A percentile compares a stretch with the other conserved stretches of the same genome.
These are phyloP conservation scores for Euryodendron excelsum DNA, from an alignment of 148 eudicot species.

Conservation along the genomic window DNA sequence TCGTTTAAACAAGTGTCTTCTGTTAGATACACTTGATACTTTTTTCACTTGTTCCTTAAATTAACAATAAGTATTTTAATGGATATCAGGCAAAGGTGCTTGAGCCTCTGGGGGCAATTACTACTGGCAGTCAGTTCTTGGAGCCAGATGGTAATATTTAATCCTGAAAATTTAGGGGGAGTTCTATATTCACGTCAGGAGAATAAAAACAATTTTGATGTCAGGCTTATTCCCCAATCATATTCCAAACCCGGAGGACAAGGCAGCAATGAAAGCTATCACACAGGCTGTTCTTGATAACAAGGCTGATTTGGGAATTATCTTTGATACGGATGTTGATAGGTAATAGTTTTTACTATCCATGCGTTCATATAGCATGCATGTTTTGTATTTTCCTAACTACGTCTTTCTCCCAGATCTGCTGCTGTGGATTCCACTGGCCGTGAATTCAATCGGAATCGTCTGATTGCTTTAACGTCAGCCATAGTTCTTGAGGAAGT, in stretches of 20 bases:
- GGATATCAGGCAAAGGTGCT: constrained; percentile 81
- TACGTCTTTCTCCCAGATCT: constrained; percentile 50
- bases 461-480: constrained; percentile 91
- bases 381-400: constrained; percentile 13
- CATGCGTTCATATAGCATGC: background rate
- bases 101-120: constrained; percentile 93
- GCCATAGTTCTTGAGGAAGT: constrained; percentile 97
- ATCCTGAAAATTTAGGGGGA: background rate
- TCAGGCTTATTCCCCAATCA: constrained; percentile 98
- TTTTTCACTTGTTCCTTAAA: background rate
- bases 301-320: constrained; percentile 96
- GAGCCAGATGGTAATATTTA: constrained; percentile 83
- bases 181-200: background rate
- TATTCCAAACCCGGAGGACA: constrained; percentile 99
- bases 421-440: constrained; percentile 98
- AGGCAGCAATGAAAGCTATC: constrained; percentile 92
- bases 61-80: background rate
- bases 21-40: background rate
- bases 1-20: background rate
- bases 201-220: background rate
- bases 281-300: constrained; percentile 79
- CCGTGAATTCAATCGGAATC: constrained; percentile 84
- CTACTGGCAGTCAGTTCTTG: constrained; percentile 93
- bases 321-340: constrained; percentile 98
- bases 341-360: constrained; percentile 43